phyloP scores from a whole-genome alignment of 1,284 basidiomycete genomes.

The Heimioporus retisporus region DNA sequence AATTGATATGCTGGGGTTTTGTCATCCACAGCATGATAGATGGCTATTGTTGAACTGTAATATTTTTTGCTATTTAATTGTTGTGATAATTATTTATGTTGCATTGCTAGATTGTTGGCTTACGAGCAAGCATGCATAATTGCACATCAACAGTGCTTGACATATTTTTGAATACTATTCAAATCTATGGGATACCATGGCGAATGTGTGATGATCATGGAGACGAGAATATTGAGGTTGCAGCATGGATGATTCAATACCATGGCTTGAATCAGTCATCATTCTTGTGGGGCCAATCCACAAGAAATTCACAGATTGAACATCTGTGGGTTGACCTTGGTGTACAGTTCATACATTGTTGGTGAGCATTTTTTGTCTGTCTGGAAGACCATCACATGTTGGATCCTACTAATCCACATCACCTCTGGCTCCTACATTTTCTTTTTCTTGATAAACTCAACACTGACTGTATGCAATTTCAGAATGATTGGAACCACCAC shows the following conservation, averaged over 20 bases:
- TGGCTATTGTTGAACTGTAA: slow-evolving; percentile 21
- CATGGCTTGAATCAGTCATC: slow-evolving; percentile 32
- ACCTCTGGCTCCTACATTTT: slow-evolving; percentile 56
- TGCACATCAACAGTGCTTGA: slow-evolving; percentile 9
- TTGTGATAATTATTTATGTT: not conserved
- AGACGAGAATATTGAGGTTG: slow-evolving; percentile 38
- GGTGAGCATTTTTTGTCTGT: slow-evolving; percentile 39
- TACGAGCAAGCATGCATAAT: slow-evolving; percentile 14
- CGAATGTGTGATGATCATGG: slow-evolving; percentile 24
- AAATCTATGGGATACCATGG: slow-evolving; percentile 8
- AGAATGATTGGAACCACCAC: slow-evolving; percentile 22
- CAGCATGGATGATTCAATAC: slow-evolving; percentile 29
- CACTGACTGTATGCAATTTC: slow-evolving; percentile 48
- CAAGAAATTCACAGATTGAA: slow-evolving; percentile 9
- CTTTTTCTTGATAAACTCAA: slow-evolving; percentile 54
- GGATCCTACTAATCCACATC: slow-evolving; percentile 35
- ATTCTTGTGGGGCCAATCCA: slow-evolving; percentile 39
- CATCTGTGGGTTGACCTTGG: slow-evolving; percentile 29
- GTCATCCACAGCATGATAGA: slow-evolving; percentile 59
- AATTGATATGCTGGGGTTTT: slow-evolving; percentile 59
- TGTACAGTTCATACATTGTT: slow-evolving; percentile 28
- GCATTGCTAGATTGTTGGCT: slow-evolving; percentile 8
- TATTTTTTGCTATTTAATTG: not conserved
- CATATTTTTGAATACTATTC: slow-evolving; percentile 4
- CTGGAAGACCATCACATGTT: slow-evolving; percentile 50